These are phyloP conservation scores for Pterocarpus macrocarpus DNA, from an alignment of 306 rosid species.

Conservation along the genomic window DNA sequence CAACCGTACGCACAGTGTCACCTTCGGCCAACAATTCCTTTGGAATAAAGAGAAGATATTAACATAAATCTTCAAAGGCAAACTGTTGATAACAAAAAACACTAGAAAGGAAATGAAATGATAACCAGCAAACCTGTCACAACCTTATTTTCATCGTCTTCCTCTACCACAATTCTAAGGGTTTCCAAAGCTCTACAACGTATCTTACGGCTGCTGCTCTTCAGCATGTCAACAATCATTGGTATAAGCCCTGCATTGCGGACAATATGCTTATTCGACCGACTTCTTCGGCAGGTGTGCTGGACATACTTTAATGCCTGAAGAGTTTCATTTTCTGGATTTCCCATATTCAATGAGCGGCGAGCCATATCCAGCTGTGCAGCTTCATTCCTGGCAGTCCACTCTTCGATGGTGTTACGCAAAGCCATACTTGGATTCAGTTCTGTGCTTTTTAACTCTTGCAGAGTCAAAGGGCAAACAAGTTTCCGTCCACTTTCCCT, in stretches of 20 bases:
- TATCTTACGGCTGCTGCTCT: slow-evolving; percentile 83
- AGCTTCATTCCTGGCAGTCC: slow-evolving; percentile 96
- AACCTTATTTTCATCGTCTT: slow-evolving; percentile 90
- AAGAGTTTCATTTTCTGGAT: slow-evolving; percentile 78
- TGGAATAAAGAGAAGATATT: slow-evolving; percentile 52
- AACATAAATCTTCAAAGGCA: slow-evolving; percentile 45
- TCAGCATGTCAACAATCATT: slow-evolving; percentile 86
- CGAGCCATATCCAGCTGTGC: slow-evolving; percentile 96
- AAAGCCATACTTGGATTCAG: slow-evolving; percentile 95
- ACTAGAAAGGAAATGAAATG: slow-evolving; percentile 40
- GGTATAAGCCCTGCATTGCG: slow-evolving; percentile 87
- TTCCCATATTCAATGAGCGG: slow-evolving; percentile 68
- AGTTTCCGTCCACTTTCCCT: slow-evolving; percentile 83
- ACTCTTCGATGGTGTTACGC: slow-evolving; percentile 98
- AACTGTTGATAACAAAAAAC: slow-evolving; percentile 18
- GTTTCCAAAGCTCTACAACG: slow-evolving; percentile 88
- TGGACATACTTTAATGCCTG: slow-evolving; percentile 77
- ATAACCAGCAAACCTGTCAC: slow-evolving; percentile 51
- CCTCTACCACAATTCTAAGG: slow-evolving; percentile 81
- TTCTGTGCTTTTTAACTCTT: slow-evolving; percentile 69
- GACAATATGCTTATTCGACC: slow-evolving; percentile 69
- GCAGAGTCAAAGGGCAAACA: slow-evolving; percentile 82
- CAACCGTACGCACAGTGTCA: slow-evolving; percentile 85
- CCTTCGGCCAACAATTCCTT: slow-evolving; percentile 92
- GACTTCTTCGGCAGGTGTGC: slow-evolving; percentile 74